Conservation (phyloP, 73 alveolate species). For the Blepharisma japonicum region DNA sequence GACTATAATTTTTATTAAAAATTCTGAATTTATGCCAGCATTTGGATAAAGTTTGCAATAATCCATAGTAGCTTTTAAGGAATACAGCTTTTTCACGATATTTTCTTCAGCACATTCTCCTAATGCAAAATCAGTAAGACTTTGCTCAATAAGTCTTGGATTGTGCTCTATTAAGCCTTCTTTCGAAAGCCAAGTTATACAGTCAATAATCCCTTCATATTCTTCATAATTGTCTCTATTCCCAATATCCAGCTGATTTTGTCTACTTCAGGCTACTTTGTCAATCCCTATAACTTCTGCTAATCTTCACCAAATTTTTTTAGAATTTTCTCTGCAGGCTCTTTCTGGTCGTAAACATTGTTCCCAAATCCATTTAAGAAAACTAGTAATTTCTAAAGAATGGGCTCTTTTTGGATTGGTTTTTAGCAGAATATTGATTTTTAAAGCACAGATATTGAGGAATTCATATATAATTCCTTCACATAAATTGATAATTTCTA, state of each 20-base stretch:
- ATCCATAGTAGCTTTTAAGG: neutral
- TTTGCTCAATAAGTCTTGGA: neutral
- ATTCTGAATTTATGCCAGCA: neutral
- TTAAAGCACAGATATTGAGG: conserved; percentile 28
- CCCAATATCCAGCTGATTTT: neutral
- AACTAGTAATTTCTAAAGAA: conserved; percentile 29
- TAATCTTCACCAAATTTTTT: conserved; percentile 41
- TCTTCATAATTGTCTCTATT: neutral
- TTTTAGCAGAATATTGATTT: conserved; percentile 12
- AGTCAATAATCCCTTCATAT: conserved; percentile 17
- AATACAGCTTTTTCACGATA: neutral
- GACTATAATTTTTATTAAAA: neutral
- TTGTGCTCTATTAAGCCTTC: neutral
- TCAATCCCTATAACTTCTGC: neutral
- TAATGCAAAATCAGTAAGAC: neutral
- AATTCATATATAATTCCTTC: conserved; percentile 32
- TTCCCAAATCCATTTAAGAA: conserved; percentile 41
- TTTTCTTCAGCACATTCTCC: neutral
- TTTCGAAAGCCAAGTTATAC: neutral
- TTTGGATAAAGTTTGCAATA: neutral
- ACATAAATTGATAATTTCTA: conserved; percentile 45
- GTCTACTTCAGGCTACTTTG: neutral
- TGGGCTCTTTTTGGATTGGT: conserved; percentile 41
- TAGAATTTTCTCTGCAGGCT: conserved; percentile 34
- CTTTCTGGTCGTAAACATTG: conserved; percentile 39